A percentile compares a stretch with the other conserved stretches of the same genome.
Conservation (phyloP, 2,329 filamentous ascomycete genomes). For the Coleophoma cylindrospora region DNA sequence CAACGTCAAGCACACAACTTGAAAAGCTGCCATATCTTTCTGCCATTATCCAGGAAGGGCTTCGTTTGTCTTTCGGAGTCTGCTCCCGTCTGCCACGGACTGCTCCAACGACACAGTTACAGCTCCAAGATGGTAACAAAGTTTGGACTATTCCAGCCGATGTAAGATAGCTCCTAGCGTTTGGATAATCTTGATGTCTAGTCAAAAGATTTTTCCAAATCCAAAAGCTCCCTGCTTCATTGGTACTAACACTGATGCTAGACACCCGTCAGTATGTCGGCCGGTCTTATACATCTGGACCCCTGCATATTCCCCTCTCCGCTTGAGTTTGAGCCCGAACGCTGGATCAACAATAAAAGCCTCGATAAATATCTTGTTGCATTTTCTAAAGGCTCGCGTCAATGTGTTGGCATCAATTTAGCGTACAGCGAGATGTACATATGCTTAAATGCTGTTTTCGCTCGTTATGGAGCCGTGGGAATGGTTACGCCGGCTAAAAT, state of each 20-base stretch:
- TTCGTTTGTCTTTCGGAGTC: constrained; percentile 29
- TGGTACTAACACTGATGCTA: constrained; percentile 11
- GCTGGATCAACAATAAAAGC: constrained; percentile 22
- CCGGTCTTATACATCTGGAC: constrained; percentile 28
- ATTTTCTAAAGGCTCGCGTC: neutral
- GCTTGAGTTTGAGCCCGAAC: constrained; percentile 28
- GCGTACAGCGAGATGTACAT: constrained; percentile 28
- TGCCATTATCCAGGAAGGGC: constrained; percentile 21
- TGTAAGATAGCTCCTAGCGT: constrained; percentile 7
- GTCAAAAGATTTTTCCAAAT: too few species aligned
- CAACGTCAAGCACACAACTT: constrained; percentile 9
- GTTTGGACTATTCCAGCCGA: constrained; percentile 26
- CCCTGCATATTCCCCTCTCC: constrained; percentile 28
- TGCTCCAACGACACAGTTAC: constrained; percentile 25
- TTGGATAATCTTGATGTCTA: too few species aligned
- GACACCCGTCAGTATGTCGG: constrained; percentile 26
- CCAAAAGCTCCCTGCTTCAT: constrained; percentile 17
- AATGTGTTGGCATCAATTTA: constrained; percentile 12
- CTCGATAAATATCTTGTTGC: neutral
- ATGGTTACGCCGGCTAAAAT: neutral
- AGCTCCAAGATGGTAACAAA: constrained; percentile 18
- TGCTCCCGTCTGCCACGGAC: constrained; percentile 28
- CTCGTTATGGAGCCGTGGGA: constrained; percentile 12
- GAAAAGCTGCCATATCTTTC: constrained; percentile 30
- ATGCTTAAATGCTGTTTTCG: constrained; percentile 22